These are phyloP conservation scores for Schwanniomyces vanrijiae DNA, from an alignment of 805 yeast genomes.

Conservation along the genomic window DNA sequence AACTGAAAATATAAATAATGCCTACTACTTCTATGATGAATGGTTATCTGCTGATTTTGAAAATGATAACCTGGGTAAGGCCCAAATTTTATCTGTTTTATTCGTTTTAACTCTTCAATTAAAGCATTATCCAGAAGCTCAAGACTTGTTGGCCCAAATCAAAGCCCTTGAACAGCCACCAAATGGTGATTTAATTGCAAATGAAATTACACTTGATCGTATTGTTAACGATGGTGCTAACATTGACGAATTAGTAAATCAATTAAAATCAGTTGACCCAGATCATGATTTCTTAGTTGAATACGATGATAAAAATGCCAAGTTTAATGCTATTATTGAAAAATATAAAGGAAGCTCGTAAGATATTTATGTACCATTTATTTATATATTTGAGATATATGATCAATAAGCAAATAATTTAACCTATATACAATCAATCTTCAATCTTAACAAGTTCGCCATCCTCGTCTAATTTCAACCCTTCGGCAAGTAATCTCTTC, in stretches of 20 bases:
- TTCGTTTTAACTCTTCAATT: conserved; percentile 77
- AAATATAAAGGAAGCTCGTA: conserved; percentile 42
- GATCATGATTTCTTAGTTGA: conserved; percentile 60
- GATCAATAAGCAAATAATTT: neutral
- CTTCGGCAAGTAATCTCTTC: conserved; percentile 62
- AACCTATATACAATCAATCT: conserved; percentile 6
- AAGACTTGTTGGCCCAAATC: conserved; percentile 51
- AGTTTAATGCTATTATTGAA: conserved; percentile 68
- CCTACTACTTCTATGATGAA: conserved; percentile 76
- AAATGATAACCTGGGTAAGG: conserved; percentile 34
- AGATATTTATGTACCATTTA: neutral
- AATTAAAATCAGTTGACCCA: conserved; percentile 49
- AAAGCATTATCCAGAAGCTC: conserved; percentile 80
- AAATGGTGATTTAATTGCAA: conserved; percentile 54
- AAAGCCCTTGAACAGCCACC: conserved; percentile 39
- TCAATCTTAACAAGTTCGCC: conserved; percentile 34
- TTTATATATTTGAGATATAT: neutral
- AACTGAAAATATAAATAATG: conserved; percentile 39
- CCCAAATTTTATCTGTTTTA: conserved; percentile 51
- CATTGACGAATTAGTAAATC: conserved; percentile 47
- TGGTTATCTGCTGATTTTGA: conserved; percentile 52
- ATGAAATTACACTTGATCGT: conserved; percentile 62
- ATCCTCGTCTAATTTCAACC: conserved; percentile 41
- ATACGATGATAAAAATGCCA: conserved; percentile 55
- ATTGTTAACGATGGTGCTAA: conserved; percentile 39